phyloP scores from a whole-genome alignment of 768 basidiomycete genomes.

The Phylloporus arenicola region DNA sequence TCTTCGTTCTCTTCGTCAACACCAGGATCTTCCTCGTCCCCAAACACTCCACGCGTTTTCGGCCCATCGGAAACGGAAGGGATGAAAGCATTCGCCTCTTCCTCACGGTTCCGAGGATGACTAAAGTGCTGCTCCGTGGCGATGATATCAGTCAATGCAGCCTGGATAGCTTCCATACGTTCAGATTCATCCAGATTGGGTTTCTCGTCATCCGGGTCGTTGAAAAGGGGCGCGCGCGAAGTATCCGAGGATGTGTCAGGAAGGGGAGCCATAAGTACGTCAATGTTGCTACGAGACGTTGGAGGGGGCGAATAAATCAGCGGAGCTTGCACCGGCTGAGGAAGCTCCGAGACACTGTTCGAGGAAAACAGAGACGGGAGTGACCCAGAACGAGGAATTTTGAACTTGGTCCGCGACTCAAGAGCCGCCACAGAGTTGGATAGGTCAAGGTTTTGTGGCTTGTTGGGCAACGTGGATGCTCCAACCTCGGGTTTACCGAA shows the following conservation, averaged over 20 bases:
- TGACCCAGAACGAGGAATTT: slow-evolving; percentile 34
- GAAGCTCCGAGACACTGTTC: slow-evolving; percentile 9
- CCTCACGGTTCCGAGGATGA: slow-evolving; percentile 12
- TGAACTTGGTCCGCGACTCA: slow-evolving; percentile 8
- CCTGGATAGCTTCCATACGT: slow-evolving; percentile 94
- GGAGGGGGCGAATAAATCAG: slow-evolving; percentile 14
- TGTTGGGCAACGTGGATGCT: not conserved
- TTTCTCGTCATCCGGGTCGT: slow-evolving; percentile 63
- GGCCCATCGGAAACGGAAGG: slow-evolving; percentile 7
- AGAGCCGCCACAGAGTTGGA: slow-evolving; percentile 4
- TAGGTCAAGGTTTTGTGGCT: slow-evolving; percentile 6
- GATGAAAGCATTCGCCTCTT: slow-evolving; percentile 5
- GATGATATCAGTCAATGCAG: slow-evolving; percentile 93
- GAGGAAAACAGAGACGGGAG: slow-evolving; percentile 28
- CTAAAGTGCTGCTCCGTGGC: slow-evolving; percentile 62
- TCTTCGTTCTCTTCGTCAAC: slow-evolving; percentile 44
- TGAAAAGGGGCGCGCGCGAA: slow-evolving; percentile 73
- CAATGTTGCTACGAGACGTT: slow-evolving; percentile 48
- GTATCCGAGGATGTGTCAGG: slow-evolving; percentile 45
- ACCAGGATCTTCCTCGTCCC: slow-evolving; percentile 35
- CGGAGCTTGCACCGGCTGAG: slow-evolving; percentile 17
- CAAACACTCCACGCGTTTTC: slow-evolving; percentile 30
- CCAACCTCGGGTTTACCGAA: slow-evolving; percentile 15
- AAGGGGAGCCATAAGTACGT: slow-evolving; percentile 76
- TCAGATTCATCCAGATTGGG: slow-evolving; percentile 61